Base-by-base conservation (phyloP, 768 basidiomycete genomes). In the Tylopilus sp. region DNA sequence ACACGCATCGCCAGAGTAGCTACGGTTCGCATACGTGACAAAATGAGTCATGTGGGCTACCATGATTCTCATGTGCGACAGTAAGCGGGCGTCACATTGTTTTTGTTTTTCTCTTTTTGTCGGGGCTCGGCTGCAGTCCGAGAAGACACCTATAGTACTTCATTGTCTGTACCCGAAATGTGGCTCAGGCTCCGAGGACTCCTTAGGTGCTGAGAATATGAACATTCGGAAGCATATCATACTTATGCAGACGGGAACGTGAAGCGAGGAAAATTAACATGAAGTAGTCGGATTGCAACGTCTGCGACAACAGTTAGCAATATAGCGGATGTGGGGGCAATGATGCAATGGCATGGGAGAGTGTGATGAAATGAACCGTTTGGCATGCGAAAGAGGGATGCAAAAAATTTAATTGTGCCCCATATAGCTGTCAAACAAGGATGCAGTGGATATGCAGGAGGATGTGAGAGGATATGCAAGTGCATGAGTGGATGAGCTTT, bases 311-410 rank as follows among this genome's bases (percentile, higher is more conserved):
- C 38, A 21, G 52, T 47, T 36, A 51, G 48, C 41, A 50, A 48
- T 56, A 44, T 28, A 38, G 46, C 21, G 39, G 28, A 41, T 44
- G 40, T 38, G 51, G 56, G 50, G 28, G 25, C 35, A 50, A 54
- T 38, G 42, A 56, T 66, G 64, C 55, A 48, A 57, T 52, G 50
- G 55, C 52, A 58, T 57, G 53, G 22, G 35, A 48, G 40, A 47
- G 49, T 50, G 59, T 36, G 48, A 55, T 54, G 54, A 40, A n/a
- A 50, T 55, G 55, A 48, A 55, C 31, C 28, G 20, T 17, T 31
- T 59, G 51, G 52, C 66, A 69, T 68, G 66, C 52, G 47, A 57
- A 46, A 60, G 18, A 28, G 44, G 44, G 42, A 56, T 59, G 63
- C 56, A 48, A 53, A 51, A 46, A 31, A 42, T 41, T 45, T 48